Percentiles rank a stretch among this genome's conserved stretches.
Evolutionary conservation across 768 basidiomycete species (phyloP).

Genomic region (Lyophyllum shimeji): DNA sequence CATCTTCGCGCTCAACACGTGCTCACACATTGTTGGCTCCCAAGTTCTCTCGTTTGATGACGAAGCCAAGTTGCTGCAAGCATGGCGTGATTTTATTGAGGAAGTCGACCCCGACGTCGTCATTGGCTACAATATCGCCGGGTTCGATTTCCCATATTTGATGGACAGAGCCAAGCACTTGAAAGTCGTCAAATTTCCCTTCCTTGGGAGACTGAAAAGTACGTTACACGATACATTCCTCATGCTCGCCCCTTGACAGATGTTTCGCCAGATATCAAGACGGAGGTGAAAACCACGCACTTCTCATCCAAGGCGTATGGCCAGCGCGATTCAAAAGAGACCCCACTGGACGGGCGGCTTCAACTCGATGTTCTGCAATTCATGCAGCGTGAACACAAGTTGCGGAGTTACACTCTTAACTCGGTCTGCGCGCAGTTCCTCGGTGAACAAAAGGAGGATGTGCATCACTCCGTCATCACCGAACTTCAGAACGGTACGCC

Average conservation of each 20-base stretch:
- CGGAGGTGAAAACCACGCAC: conserved; percentile 89
- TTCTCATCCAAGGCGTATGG: conserved; percentile 99
- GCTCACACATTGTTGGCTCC: conserved; percentile 95
- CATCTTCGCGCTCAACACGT: conserved; percentile 92
- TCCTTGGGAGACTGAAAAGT: conserved; percentile 78
- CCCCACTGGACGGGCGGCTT: conserved; percentile 84
- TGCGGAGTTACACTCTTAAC: conserved; percentile 96
- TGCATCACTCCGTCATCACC: conserved; percentile 97
- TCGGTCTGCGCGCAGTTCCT: conserved; percentile 97
- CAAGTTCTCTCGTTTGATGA: conserved; percentile 85
- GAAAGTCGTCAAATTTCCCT: conserved; percentile 67
- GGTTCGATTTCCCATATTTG: conserved; percentile 96
- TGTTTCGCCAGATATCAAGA: conserved; percentile 54
- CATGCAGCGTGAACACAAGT: conserved; percentile 98
- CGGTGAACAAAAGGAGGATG: conserved; percentile 99
- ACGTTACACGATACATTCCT: conserved; percentile 9
- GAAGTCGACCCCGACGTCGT: conserved; percentile 93
- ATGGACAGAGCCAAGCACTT: conserved; percentile 88
- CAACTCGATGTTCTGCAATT: conserved; percentile 96
- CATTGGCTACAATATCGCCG: conserved; percentile 93
- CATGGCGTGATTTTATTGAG: conserved; percentile 90
- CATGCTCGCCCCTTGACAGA: conserved; percentile 1
- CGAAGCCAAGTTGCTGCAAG: conserved; percentile 70
- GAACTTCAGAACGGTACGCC: conserved; percentile 96
- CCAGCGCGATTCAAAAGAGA: conserved; percentile 94